Evolutionary conservation across 2,329 filamentous ascomycete species (phyloP).

Genomic region (Cladobotryum mycophilum): DNA sequence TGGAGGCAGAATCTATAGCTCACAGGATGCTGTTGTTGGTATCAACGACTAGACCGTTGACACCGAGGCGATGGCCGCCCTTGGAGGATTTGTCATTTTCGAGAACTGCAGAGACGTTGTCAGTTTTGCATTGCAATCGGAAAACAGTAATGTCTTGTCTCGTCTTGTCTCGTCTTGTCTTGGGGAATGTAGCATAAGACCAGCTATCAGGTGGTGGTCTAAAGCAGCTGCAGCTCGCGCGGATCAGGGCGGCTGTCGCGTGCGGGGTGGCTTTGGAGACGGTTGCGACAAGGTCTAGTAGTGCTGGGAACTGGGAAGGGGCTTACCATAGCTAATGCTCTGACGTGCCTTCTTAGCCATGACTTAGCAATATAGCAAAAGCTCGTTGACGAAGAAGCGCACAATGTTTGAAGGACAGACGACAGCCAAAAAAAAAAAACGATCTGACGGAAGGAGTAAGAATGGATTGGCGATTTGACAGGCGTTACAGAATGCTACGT

Average conservation of each 20-base stretch:
- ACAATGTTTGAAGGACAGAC: constrained; percentile 6
- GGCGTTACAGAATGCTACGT: constrained; percentile 7
- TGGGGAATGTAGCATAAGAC: background rate
- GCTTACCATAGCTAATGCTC: constrained; percentile 63
- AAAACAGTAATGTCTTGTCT: background rate
- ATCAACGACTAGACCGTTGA: constrained; percentile 91
- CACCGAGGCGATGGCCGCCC: constrained; percentile 85
- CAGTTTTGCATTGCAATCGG: background rate
- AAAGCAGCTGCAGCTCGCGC: background rate
- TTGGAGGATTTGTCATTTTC: constrained; percentile 52
- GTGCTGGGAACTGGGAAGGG: constrained; percentile 1
- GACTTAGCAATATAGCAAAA: constrained; percentile 13
- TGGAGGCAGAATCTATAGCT: constrained; percentile 26
- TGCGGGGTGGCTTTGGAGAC: constrained; percentile 10
- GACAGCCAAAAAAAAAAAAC: background rate
- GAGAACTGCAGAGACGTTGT: constrained; percentile 38
- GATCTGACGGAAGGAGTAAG: background rate
- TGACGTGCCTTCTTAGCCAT: constrained; percentile 66
- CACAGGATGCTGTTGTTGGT: constrained; percentile 78
- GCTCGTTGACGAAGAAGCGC: background rate
- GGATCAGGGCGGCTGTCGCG: constrained; percentile 4
- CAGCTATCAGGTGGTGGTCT: background rate
- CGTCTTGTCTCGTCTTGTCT: background rate
- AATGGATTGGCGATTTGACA: background rate
- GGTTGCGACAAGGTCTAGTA: constrained; percentile 1